These are phyloP conservation scores for Aspergillus amoenus DNA, from an alignment of 2,329 filamentous ascomycete genomes.

Conservation along the genomic window DNA sequence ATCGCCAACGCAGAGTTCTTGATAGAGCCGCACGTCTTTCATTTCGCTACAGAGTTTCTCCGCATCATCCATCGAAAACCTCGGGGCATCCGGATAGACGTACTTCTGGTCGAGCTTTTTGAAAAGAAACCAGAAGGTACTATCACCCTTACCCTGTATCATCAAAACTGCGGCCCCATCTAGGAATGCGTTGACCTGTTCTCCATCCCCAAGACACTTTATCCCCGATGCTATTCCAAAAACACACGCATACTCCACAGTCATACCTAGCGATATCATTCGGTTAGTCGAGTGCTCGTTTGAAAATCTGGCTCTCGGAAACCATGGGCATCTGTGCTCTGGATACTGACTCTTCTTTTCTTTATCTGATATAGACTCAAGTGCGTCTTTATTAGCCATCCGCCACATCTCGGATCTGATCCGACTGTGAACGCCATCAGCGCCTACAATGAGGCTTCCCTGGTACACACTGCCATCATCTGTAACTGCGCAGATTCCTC, in stretches of 20 bases:
- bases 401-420: slow-evolving; percentile 32
- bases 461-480: neutral
- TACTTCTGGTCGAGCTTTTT: slow-evolving; percentile 24
- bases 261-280: slow-evolving; percentile 13
- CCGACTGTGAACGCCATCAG: slow-evolving; percentile 3
- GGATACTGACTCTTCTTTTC: slow-evolving; percentile 10
- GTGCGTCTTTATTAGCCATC: slow-evolving; percentile 8
- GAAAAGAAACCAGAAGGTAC: slow-evolving; percentile 29
- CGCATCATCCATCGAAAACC: slow-evolving; percentile 24
- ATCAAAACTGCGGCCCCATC: slow-evolving; percentile 19
- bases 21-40: slow-evolving; percentile 15
- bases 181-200: slow-evolving; percentile 19
- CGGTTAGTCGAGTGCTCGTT: neutral
- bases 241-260: slow-evolving; percentile 29
- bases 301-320: neutral
- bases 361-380: neutral
- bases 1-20: slow-evolving; percentile 20
- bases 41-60: slow-evolving; percentile 9
- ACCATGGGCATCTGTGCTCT: neutral
- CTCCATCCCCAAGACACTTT: slow-evolving; percentile 14
- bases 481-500: slow-evolving; percentile 19
- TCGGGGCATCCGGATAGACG: slow-evolving; percentile 21
- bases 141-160: slow-evolving; percentile 21
- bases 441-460: neutral
- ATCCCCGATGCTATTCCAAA: slow-evolving; percentile 28